Conservation (phyloP, 495 filamentous ascomycete species). For the Antarctomyces pellizariae region DNA sequence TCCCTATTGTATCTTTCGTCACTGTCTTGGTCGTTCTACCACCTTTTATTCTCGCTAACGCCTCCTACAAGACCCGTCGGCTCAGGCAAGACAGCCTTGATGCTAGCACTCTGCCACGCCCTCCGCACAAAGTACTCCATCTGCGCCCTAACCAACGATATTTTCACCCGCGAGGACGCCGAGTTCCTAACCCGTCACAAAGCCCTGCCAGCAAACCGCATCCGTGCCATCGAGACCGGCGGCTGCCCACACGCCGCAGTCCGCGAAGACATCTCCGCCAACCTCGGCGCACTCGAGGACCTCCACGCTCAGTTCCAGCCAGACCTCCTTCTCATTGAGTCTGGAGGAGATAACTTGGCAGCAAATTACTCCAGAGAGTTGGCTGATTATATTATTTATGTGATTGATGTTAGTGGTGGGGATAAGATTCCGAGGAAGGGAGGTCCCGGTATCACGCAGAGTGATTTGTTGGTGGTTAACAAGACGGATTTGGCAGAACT, state of each 20-base stretch:
- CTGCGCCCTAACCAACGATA: slow-evolving; percentile 95
- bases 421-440: slow-evolving; percentile 95
- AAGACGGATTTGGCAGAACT: slow-evolving; percentile 88
- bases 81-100: slow-evolving; percentile 90
- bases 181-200: slow-evolving; percentile 79
- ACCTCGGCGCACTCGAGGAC: slow-evolving; percentile 75
- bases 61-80: slow-evolving; percentile 53
- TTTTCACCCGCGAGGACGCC: slow-evolving; percentile 95
- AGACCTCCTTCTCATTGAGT: slow-evolving; percentile 71
- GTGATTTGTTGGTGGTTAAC: slow-evolving; percentile 78
- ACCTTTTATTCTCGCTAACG: neutral
- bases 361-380: slow-evolving; percentile 89
- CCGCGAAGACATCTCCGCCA: slow-evolving; percentile 85
- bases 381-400: slow-evolving; percentile 94
- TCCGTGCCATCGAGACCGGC: slow-evolving; percentile 91
- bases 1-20: neutral
- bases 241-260: slow-evolving; percentile 95
- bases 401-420: slow-evolving; percentile 92
- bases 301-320: slow-evolving; percentile 53
- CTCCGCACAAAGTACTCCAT: slow-evolving; percentile 60
- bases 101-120: slow-evolving; percentile 68
- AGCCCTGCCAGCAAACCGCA: slow-evolving; percentile 60
- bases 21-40: neutral
- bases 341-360: slow-evolving; percentile 85
- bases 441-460: slow-evolving; percentile 89